Evolutionary conservation across 1,139 yeast species (phyloP), one percentile per base, ranked within the genome.

Genomic region (Taphrina deformans): DNA sequence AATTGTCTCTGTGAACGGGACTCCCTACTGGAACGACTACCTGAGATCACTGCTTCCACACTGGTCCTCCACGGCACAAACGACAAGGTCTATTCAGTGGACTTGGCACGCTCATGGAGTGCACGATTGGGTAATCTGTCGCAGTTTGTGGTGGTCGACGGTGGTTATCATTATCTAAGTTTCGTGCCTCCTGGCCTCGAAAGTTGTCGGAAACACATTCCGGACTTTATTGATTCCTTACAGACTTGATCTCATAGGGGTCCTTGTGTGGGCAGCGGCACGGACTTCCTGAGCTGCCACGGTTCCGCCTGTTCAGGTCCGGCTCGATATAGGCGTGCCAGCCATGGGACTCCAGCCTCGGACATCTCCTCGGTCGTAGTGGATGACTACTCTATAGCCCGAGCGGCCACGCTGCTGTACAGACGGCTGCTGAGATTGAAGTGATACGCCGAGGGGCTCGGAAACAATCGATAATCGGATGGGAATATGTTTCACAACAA

Each of bases 141-240:
- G 62, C 9, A 46, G 9, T 58, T 58, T 33, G 29, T 24, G 18
- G 26, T 58, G 7, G 55, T 58, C 0, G 62, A 46, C 5, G 62
- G 62, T n/a, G 62, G 62, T 10, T 48, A 31, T 40, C 62, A 58
- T 26, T 58, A 46, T 38, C 26, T 58, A 24, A 58, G 62, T 33
- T 55, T 41, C 27, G 51, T 44, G 24, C 21, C 51, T 16, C 61
- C 61, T 44, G 61, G 61, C 9, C 44, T 26, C 1, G 51, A 27
- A 18, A 46, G 33, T 5, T 55, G 61, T 18, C 51, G 51, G 12
- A 27, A 44, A n/a, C 18, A 18, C 10, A 21, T 55, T 16, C 61
- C 61, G 10, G 50, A 26, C 12, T 55, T 55, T 21, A 31, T 55
- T 10, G 35, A 26, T 1, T 6, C 23, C 9, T 14, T 26, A 12